Evolutionary conservation across 2,329 filamentous ascomycete genomes (phyloP).

Genomic region (Fusarium sp.): DNA sequence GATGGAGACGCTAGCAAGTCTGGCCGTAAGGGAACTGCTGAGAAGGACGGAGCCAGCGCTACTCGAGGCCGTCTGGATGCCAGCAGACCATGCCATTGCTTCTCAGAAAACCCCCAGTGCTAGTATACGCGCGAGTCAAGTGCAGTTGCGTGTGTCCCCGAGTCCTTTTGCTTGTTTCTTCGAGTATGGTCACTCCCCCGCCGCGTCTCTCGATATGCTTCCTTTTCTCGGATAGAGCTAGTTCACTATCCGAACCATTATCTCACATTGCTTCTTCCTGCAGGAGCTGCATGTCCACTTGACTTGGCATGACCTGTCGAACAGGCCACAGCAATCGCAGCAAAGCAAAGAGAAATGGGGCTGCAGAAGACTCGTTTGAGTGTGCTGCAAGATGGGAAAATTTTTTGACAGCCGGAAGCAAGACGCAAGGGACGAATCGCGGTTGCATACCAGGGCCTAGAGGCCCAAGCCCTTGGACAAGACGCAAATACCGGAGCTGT

Average conservation of each 20-base stretch:
- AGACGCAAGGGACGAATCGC: slow-evolving; percentile 39
- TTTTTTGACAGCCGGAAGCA: slow-evolving; percentile 10
- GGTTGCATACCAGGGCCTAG: slow-evolving; percentile 38
- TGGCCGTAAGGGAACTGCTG: slow-evolving; percentile 14
- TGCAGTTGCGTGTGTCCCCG: neutral
- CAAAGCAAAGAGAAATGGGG: slow-evolving; percentile 19
- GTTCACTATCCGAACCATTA: slow-evolving; percentile 16
- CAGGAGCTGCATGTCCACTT: slow-evolving; percentile 11
- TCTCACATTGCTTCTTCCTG: slow-evolving; percentile 30
- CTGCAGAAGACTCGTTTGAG: slow-evolving; percentile 10
- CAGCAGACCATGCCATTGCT: slow-evolving; percentile 26
- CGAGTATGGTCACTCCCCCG: slow-evolving; percentile 6
- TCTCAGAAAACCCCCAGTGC: slow-evolving; percentile 1
- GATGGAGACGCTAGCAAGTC: slow-evolving; percentile 25
- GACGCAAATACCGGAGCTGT: slow-evolving; percentile 34
- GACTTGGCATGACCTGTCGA: slow-evolving; percentile 12
- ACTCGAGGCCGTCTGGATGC: slow-evolving; percentile 13
- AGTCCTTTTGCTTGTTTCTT: slow-evolving; percentile 20
- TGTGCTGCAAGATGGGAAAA: slow-evolving; percentile 20
- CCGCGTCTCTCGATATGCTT: neutral
- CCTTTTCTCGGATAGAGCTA: slow-evolving; percentile 1
- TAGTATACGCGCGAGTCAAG: slow-evolving; percentile 13
- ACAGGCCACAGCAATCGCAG: slow-evolving; percentile 18
- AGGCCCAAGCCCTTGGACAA: slow-evolving; percentile 32
- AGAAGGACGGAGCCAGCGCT: slow-evolving; percentile 7